Conservation (phyloP, 2,329 filamentous ascomycete species). For the Colletotrichum spinosum region DNA sequence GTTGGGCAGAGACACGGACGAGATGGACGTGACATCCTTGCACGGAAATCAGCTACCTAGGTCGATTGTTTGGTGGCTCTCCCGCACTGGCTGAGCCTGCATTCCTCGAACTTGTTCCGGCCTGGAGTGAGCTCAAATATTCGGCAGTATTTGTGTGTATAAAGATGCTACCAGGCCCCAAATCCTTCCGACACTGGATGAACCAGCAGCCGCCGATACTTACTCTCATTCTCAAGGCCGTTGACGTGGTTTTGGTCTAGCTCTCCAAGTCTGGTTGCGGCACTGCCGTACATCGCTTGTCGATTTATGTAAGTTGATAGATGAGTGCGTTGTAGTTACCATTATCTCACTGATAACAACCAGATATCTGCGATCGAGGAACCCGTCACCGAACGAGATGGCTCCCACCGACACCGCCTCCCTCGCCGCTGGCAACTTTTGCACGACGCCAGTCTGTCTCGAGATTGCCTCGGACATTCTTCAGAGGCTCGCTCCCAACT, state of each 20-base stretch:
- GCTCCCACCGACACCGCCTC: constrained; percentile 6
- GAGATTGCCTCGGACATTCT: constrained; percentile 45
- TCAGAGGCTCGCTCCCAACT: constrained; percentile 51
- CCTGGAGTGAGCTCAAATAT: too few species aligned
- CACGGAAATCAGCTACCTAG: too few species aligned
- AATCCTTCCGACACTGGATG: constrained; percentile 5
- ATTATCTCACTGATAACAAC: not conserved
- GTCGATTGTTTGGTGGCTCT: too few species aligned
- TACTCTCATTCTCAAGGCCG: too few species aligned
- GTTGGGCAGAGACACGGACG: too few species aligned
- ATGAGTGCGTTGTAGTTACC: too few species aligned
- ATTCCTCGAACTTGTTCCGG: not conserved
- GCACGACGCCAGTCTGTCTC: constrained; percentile 43
- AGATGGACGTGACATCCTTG: too few species aligned
- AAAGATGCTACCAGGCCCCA: constrained; percentile 1
- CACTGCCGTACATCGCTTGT: too few species aligned
- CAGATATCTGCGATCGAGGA: not conserved
- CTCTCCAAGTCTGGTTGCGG: too few species aligned
- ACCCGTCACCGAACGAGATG: constrained; percentile 8
- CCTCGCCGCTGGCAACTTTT: constrained; percentile 26
- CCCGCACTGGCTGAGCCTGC: too few species aligned
- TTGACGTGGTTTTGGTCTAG: too few species aligned
- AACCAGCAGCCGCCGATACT: not conserved
- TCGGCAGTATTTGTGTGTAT: constrained; percentile 2
- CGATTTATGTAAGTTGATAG: too few species aligned